Evolutionary conservation across 371 early-diverging fungal genomes (phyloP).

Genomic region (Mucor sp.): DNA sequence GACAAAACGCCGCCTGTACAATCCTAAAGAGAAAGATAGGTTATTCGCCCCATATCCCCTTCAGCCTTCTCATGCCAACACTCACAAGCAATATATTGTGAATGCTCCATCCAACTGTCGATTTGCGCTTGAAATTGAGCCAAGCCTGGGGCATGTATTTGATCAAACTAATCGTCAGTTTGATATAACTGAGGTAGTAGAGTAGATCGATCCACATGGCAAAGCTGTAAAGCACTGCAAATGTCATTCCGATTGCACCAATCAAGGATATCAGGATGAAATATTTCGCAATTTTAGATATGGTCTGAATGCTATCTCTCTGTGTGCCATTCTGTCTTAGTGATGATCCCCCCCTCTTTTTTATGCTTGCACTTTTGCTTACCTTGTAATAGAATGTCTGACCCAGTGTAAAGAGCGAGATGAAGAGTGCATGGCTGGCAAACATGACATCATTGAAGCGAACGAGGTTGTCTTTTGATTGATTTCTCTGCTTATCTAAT

Average conservation of each 20-base stretch:
- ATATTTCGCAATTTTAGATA: slow-evolving; percentile 39
- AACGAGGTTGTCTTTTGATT: slow-evolving; percentile 73
- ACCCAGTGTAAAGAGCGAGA: slow-evolving; percentile 66
- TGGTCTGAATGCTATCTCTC: slow-evolving; percentile 48
- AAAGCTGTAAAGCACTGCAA: slow-evolving; percentile 25
- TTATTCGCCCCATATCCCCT: background rate
- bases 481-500: slow-evolving; percentile 66
- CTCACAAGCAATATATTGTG: slow-evolving; percentile 80
- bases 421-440: slow-evolving; percentile 78
- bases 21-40: slow-evolving; percentile 50
- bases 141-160: slow-evolving; percentile 92
- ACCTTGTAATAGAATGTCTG: slow-evolving; percentile 83
- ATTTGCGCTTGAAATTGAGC: slow-evolving; percentile 75
- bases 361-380: slow-evolving; percentile 2
- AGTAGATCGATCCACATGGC: slow-evolving; percentile 65
- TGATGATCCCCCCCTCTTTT: background rate
- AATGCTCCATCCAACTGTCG: slow-evolving; percentile 94
- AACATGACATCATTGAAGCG: slow-evolving; percentile 90
- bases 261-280: slow-evolving; percentile 43
- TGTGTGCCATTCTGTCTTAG: slow-evolving; percentile 6
- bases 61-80: background rate
- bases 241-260: slow-evolving; percentile 39
- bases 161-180: slow-evolving; percentile 74
- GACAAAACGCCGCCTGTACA: slow-evolving; percentile 88
- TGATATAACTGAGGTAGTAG: slow-evolving; percentile 80